Conservation (phyloP, 805 yeast genomes). For the Starmera amethionina region DNA sequence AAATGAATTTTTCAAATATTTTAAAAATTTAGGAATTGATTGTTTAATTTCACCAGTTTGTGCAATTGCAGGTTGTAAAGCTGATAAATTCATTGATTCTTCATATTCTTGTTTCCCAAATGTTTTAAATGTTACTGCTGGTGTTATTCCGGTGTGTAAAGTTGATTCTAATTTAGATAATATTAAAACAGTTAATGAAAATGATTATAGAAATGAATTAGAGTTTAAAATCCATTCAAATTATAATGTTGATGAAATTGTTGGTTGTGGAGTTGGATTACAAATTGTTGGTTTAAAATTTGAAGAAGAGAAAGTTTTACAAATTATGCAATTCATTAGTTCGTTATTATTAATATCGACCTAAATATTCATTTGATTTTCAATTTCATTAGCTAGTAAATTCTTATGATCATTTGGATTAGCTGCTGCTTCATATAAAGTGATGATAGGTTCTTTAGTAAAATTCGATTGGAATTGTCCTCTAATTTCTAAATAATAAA, state of each 20-base stretch:
- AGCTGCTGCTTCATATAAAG: conserved; percentile 85
- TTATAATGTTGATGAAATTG: conserved; percentile 3
- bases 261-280: conserved; percentile 10
- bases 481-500: conserved; percentile 69
- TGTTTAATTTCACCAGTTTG: conserved; percentile 41
- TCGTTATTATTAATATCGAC: neutral
- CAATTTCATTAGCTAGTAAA: conserved; percentile 10
- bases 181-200: neutral
- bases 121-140: conserved; percentile 44
- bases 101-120: conserved; percentile 48
- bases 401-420: conserved; percentile 81
- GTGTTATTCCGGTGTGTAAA: conserved; percentile 42
- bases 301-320: conserved; percentile 13
- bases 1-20: conserved; percentile 26
- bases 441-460: conserved; percentile 57
- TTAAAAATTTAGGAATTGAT: conserved; percentile 33
- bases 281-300: conserved; percentile 15
- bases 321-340: conserved; percentile 4
- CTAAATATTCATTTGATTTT: conserved; percentile 2
- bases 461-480: conserved; percentile 53
- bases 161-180: conserved; percentile 27
- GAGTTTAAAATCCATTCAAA: conserved; percentile 2
- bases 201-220: conserved; percentile 1
- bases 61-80: conserved; percentile 32
- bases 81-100: conserved; percentile 24